A percentile compares a stretch with the other conserved stretches of the same genome.
phyloP scores from a whole-genome alignment of 768 basidiomycete genomes.

The Mycena galericulata region DNA sequence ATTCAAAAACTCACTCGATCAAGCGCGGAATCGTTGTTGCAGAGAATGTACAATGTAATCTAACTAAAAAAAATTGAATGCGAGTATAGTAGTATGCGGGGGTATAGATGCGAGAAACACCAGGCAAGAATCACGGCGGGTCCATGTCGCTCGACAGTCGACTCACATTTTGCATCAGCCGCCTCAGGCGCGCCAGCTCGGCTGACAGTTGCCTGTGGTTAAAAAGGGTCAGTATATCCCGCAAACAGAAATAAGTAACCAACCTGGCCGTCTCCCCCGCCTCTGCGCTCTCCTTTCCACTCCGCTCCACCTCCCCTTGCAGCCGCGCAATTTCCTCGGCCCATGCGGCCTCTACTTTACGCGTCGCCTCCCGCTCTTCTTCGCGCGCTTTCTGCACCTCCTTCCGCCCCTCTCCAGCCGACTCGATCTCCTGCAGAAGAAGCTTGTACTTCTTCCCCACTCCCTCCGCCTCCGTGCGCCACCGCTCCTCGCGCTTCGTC shows the following conservation, averaged over 20 bases:
- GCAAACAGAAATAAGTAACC: slow-evolving; percentile 41
- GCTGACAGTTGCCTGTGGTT: slow-evolving; percentile 63
- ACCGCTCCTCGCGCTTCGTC: slow-evolving; percentile 76
- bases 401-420: slow-evolving; percentile 57
- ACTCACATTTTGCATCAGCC: slow-evolving; percentile 75
- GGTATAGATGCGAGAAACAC: not conserved
- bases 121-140: slow-evolving; percentile 9
- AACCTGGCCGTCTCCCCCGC: slow-evolving; percentile 74
- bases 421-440: slow-evolving; percentile 72
- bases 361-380: slow-evolving; percentile 60
- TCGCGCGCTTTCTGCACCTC: slow-evolving; percentile 63
- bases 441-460: slow-evolving; percentile 76
- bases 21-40: slow-evolving; percentile 58
- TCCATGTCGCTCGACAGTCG: slow-evolving; percentile 37
- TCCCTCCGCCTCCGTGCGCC: slow-evolving; percentile 74
- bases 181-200: slow-evolving; percentile 76
- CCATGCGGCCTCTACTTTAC: slow-evolving; percentile 74
- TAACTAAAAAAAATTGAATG: not conserved
- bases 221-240: not conserved
- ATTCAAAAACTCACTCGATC: no score
- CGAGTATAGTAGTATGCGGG: not conserved
- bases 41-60: not conserved
- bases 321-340: slow-evolving; percentile 66
- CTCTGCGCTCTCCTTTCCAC: slow-evolving; percentile 65
- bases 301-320: slow-evolving; percentile 65